phyloP scores from a whole-genome alignment of 2,329 filamentous ascomycete genomes.

The Trichocomaceae sp. region DNA sequence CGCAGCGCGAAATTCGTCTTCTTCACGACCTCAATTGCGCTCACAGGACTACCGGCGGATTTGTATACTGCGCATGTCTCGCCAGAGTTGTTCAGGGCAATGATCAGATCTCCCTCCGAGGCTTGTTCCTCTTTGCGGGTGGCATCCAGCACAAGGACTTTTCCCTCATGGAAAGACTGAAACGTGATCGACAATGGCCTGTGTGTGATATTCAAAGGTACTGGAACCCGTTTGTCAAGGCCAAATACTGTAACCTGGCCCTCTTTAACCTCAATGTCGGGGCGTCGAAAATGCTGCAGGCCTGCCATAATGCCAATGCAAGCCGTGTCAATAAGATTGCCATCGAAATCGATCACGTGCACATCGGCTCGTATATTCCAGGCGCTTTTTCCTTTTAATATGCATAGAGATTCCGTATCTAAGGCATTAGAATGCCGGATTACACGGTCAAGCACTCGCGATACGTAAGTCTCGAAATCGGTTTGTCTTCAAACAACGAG shows the following conservation, averaged over 20 bases:
- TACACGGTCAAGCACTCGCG: constrained; percentile 86
- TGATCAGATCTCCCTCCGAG: constrained; percentile 61
- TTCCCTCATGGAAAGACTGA: constrained; percentile 60
- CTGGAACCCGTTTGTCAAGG: constrained; percentile 77
- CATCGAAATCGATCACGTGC: constrained; percentile 85
- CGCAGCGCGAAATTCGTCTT: constrained; percentile 67
- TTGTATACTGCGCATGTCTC: constrained; percentile 91
- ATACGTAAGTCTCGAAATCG: constrained; percentile 77
- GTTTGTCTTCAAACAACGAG: constrained; percentile 51
- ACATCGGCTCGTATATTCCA: constrained; percentile 89
- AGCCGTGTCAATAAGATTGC: constrained; percentile 77
- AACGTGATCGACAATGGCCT: constrained; percentile 88
- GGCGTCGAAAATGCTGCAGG: constrained; percentile 82
- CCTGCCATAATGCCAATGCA: constrained; percentile 84
- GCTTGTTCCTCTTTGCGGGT: constrained; percentile 45
- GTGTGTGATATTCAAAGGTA: constrained; percentile 84
- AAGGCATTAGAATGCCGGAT: constrained; percentile 85
- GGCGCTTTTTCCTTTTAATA: constrained; percentile 82
- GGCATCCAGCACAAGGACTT: constrained; percentile 40
- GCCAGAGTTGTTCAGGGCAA: constrained; percentile 82
- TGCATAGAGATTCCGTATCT: constrained; percentile 91
- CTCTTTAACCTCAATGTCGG: constrained; percentile 79
- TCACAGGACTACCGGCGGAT: constrained; percentile 73
- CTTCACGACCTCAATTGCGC: constrained; percentile 69
- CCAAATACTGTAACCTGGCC: constrained; percentile 80